Evolutionary conservation across 1,284 basidiomycete species (phyloP).

Genomic region (Trametes pubescens): DNA sequence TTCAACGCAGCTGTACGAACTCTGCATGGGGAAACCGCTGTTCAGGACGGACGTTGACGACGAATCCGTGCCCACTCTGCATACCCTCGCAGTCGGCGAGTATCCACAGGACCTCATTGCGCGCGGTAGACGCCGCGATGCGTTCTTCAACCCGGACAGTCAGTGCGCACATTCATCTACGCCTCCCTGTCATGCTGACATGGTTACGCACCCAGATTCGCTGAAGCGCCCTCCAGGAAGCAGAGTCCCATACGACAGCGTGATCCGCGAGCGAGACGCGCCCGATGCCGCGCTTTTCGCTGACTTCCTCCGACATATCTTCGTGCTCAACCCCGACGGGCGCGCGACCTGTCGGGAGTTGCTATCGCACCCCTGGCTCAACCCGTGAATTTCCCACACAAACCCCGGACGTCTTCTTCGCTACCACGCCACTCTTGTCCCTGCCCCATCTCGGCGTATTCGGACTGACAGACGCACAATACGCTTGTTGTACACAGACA

Average conservation of each 20-base stretch:
- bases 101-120: slow-evolving; percentile 6
- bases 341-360: slow-evolving; percentile 15
- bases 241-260: neutral
- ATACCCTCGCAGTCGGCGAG: slow-evolving; percentile 4
- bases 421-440: neutral
- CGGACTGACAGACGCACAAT: neutral
- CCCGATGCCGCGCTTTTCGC: slow-evolving; percentile 17
- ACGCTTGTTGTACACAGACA: neutral
- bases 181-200: neutral
- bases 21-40: slow-evolving; percentile 12
- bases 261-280: slow-evolving; percentile 7
- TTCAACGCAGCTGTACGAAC: slow-evolving; percentile 12
- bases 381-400: neutral
- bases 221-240: slow-evolving; percentile 9
- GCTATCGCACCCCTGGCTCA: slow-evolving; percentile 15
- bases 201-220: neutral
- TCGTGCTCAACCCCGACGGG: slow-evolving; percentile 12
- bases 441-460: neutral
- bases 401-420: neutral
- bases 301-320: slow-evolving; percentile 14
- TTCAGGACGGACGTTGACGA: slow-evolving; percentile 7
- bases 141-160: slow-evolving; percentile 8
- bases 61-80: slow-evolving; percentile 1
- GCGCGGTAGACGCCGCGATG: slow-evolving; percentile 3
- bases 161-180: neutral